Percentiles rank a stretch among this genome's conserved stretches.
These are phyloP conservation scores for Gossypium turneri DNA, from an alignment of 345 rosid genomes.

Conservation along the genomic window DNA sequence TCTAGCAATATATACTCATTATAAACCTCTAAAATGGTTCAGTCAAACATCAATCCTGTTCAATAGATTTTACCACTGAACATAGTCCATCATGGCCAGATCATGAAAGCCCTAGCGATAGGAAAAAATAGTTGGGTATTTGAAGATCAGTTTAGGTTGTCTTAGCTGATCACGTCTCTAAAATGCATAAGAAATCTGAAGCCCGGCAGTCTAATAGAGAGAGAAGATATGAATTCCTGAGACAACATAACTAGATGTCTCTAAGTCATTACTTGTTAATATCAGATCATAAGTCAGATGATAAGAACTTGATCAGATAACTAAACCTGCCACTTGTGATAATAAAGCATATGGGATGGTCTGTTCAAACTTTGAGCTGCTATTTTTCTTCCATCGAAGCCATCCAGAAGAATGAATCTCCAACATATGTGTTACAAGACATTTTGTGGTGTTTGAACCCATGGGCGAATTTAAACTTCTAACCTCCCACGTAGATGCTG, in stretches of 20 bases:
- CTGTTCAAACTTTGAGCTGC: conserved; percentile 80
- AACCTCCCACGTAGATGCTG: conserved; percentile 97
- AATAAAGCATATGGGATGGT: conserved; percentile 70
- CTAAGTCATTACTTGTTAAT: conserved; percentile 3
- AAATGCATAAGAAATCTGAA: conserved; percentile 5
- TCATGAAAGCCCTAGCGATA: background rate
- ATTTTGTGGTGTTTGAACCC: conserved; percentile 55
- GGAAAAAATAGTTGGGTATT: background rate
- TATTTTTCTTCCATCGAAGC: conserved; percentile 71
- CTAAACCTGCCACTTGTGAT: conserved; percentile 80
- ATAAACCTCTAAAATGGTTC: conserved; percentile 2
- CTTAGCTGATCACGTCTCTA: conserved; percentile 9
- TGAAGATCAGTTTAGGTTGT: conserved; percentile 7
- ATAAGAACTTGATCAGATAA: conserved; percentile 12
- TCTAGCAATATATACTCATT: background rate
- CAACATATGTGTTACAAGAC: conserved; percentile 78
- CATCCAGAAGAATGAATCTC: conserved; percentile 74
- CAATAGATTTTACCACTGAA: background rate
- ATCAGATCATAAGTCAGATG: background rate
- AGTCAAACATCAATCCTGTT: background rate
- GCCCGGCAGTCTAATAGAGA: background rate
- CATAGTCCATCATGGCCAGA: background rate
- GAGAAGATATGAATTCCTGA: conserved; percentile 10
- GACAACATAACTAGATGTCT: conserved; percentile 9
- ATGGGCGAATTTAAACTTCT: conserved; percentile 50